Evolutionary conservation across 768 basidiomycete genomes (phyloP), one percentile per base, ranked within the genome.

Genomic region (Rhodotorula paludigena): DNA sequence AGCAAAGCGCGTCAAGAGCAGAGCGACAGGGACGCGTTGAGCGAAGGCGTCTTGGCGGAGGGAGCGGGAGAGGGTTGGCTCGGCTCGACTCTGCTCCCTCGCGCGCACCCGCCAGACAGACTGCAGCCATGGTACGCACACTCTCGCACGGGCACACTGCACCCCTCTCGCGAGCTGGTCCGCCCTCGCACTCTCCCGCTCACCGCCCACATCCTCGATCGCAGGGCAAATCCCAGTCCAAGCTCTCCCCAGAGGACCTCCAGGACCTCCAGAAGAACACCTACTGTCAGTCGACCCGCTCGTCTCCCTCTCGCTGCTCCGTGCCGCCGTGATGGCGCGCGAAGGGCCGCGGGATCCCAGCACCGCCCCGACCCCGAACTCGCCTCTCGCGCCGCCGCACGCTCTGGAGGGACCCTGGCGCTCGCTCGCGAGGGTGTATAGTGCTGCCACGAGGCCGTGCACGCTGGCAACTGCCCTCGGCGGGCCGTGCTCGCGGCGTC

Each of bases 191-290:
- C 45, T 5, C 25, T n/a, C 51, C 39, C 52, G 25, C 14, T 54
- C 52, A 36, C 57, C 53, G 7, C 35, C 10, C 20, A 23, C 35
- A 36, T 14, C 14, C n/a, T 5, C n/a, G 0, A 2, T 23, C 1
- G 30, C 59, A 69, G 96, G 96, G 96, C 80, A 97, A 97, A 82
- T 89, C 90, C 41, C 92, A 97, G 80, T 89, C 88, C 74, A 99
- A 98, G 80, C 85, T 99, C 53, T 88, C 90, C 21, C 86, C 88
- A 49, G 94, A 98, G 68, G 91, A 98, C 80, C 86, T 99, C 68
- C 83, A 87, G 25, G 91, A 93, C 76, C 86, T 99, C 57, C 94
- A 98, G 82, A 93, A 92, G 85, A 89, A 92, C 80, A 99, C 96
- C 0, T 94, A 98, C 78, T 98, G 96, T 94, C 74, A 71, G 82